A percentile compares a stretch with the other conserved stretches of the same genome.
Evolutionary conservation across 2,329 filamentous ascomycete species (phyloP).

Genomic region (Huntiella abstrusa): DNA sequence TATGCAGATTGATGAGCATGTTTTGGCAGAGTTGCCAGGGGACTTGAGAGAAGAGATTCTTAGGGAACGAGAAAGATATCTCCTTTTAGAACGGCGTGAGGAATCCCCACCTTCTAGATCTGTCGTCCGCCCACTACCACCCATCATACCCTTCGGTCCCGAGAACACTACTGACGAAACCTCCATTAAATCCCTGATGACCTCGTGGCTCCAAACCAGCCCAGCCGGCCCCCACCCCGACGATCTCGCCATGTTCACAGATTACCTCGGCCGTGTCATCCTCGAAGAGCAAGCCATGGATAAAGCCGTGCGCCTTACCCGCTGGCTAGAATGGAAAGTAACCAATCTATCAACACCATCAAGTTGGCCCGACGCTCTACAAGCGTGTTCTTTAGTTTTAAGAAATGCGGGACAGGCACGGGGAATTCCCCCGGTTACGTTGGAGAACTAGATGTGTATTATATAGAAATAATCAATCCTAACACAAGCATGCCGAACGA

Average conservation of each 20-base stretch:
- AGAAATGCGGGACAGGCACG: too few relatives aligned
- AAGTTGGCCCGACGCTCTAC: too few relatives aligned
- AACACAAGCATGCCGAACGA: background rate
- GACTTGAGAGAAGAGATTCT: conserved; percentile 65
- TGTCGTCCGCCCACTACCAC: conserved; percentile 23
- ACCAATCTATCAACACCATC: background rate
- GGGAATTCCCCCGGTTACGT: too few relatives aligned
- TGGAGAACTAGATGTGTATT: too few relatives aligned
- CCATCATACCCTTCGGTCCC: conserved; percentile 27
- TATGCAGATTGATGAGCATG: conserved; percentile 42
- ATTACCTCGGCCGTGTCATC: conserved; percentile 56
- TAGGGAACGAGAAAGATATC: conserved; percentile 44
- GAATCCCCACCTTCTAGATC: background rate
- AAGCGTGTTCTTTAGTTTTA: too few relatives aligned
- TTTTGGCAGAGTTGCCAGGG: conserved; percentile 66
- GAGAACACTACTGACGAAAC: conserved; percentile 23
- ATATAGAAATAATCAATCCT: background rate
- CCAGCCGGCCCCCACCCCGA: conserved; percentile 56
- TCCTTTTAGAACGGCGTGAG: background rate
- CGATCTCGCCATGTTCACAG: conserved; percentile 56
- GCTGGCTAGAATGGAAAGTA: conserved; percentile 44
- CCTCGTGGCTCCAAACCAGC: conserved; percentile 48
- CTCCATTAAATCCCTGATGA: conserved; percentile 57
- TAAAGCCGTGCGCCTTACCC: conserved; percentile 51
- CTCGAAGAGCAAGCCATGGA: conserved; percentile 57